Conservation (phyloP, 768 basidiomycete species). For the Macrolepiota fuliginosa region DNA sequence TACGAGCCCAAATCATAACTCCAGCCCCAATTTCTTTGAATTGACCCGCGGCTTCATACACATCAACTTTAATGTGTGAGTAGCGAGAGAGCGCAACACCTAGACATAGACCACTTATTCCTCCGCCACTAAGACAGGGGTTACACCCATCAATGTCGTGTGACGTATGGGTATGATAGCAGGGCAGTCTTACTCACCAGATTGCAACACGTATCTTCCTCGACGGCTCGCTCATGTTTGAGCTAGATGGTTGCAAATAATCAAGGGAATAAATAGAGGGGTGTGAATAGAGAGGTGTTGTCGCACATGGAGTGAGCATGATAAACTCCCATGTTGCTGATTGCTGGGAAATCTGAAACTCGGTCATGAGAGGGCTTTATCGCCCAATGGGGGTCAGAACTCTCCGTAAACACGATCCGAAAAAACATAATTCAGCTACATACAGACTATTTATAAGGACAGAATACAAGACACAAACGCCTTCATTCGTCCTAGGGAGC, state of each 20-base stretch:
- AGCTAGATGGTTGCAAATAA: background rate
- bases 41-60: slow-evolving; percentile 46
- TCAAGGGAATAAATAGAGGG: background rate
- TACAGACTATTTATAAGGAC: background rate
- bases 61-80: slow-evolving; percentile 32
- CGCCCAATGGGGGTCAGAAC: background rate
- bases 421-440: background rate
- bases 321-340: background rate
- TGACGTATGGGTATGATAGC: background rate
- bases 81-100: slow-evolving; percentile 38
- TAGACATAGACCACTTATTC: slow-evolving; percentile 40
- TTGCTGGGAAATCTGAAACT: background rate
- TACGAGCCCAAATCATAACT: slow-evolving; percentile 44
- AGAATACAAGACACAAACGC: background rate
- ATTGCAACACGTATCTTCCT: slow-evolving; percentile 20
- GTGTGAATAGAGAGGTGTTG: background rate
- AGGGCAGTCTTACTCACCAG: slow-evolving; percentile 11
- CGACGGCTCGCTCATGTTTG: background rate
- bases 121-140: slow-evolving; percentile 26
- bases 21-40: slow-evolving; percentile 52
- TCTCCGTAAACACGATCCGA: background rate
- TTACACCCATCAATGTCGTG: background rate
- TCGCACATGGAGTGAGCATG: background rate
- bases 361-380: background rate
- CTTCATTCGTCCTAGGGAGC: background rate